These are phyloP conservation scores for Dryadomyces quercivorus DNA, from an alignment of 2,329 filamentous ascomycete genomes.

Conservation along the genomic window DNA sequence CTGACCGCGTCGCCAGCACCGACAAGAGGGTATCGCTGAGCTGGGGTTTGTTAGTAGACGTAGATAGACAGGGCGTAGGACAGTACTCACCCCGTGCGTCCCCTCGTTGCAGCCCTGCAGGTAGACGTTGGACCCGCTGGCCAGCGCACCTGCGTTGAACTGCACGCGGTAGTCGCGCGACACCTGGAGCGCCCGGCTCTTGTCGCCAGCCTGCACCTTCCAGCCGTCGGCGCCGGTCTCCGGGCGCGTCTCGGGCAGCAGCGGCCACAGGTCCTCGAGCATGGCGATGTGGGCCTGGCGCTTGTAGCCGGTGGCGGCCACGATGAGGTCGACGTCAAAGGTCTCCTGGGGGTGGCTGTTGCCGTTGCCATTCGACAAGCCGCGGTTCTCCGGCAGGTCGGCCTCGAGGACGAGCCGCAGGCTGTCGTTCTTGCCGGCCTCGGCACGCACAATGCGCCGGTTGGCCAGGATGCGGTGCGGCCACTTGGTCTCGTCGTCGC, in stretches of 20 bases:
- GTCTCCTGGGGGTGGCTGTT: conserved; percentile 30
- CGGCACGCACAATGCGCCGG: conserved; percentile 52
- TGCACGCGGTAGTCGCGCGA: conserved; percentile 67
- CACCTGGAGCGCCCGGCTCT: conserved; percentile 46
- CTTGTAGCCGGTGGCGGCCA: conserved; percentile 80
- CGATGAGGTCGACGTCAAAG: conserved; percentile 66
- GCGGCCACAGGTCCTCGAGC: conserved; percentile 50
- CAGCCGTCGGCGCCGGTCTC: conserved; percentile 9
- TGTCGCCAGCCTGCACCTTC: conserved; percentile 9
- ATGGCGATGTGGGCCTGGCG: conserved; percentile 69
- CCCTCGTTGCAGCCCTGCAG: conserved; percentile 89
- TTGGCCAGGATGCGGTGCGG: conserved; percentile 67
- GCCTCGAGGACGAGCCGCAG: conserved; percentile 48
- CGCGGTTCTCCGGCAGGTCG: conserved; percentile 1
- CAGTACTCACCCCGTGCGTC: conserved; percentile 67
- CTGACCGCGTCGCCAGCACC: conserved; percentile 61
- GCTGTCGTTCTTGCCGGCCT: conserved; percentile 29
- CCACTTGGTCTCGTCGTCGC: conserved; percentile 60
- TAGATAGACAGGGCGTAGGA: conserved; percentile 5
- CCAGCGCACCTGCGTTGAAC: conserved; percentile 56
- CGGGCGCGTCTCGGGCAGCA: conserved; percentile 42
- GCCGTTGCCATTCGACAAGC: conserved; percentile 8
- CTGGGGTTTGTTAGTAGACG: conserved; percentile 24
- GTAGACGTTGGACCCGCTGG: conserved; percentile 69
- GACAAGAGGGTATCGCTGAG: conserved; percentile 74